A percentile compares a stretch with the other conserved stretches of the same genome.
Evolutionary conservation across 805 yeast genomes (phyloP).

Genomic region (Torulaspora indica): DNA sequence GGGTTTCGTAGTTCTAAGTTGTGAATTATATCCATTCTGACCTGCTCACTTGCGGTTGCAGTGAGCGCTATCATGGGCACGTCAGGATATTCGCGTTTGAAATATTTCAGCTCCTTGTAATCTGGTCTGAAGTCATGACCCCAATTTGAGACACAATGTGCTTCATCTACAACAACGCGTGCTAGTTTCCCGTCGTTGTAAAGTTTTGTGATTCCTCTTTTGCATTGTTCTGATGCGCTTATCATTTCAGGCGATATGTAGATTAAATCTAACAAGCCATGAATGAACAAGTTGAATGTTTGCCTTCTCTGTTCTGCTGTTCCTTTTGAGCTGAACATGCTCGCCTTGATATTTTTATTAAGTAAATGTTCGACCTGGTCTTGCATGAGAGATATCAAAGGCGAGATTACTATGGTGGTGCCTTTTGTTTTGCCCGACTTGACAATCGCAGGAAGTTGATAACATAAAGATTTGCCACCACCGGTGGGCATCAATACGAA

Average conservation of each 20-base stretch:
- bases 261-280: slow-evolving; percentile 67
- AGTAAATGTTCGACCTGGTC: slow-evolving; percentile 86
- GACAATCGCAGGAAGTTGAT: slow-evolving; percentile 89
- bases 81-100: slow-evolving; percentile 67
- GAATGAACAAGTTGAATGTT: slow-evolving; percentile 55
- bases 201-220: slow-evolving; percentile 54
- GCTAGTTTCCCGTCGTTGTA: slow-evolving; percentile 59
- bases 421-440: slow-evolving; percentile 71
- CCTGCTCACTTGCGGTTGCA: slow-evolving; percentile 93
- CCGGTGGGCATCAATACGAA: slow-evolving; percentile 98
- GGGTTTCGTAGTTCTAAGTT: slow-evolving; percentile 63
- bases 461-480: slow-evolving; percentile 95
- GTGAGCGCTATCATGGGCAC: slow-evolving; percentile 94
- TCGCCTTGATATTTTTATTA: slow-evolving; percentile 67
- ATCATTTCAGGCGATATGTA: slow-evolving; percentile 95
- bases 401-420: slow-evolving; percentile 88
- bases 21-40: slow-evolving; percentile 76
- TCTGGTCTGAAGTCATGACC: slow-evolving; percentile 98
- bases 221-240: slow-evolving; percentile 65
- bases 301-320: slow-evolving; percentile 56
- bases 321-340: slow-evolving; percentile 80
- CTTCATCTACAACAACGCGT: slow-evolving; percentile 90
- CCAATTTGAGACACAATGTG: slow-evolving; percentile 98
- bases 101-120: slow-evolving; percentile 71
- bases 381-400: slow-evolving; percentile 93